These are phyloP conservation scores for Suhomyces coccinellae DNA, from an alignment of 1,139 yeast species.

Conservation along the genomic window DNA sequence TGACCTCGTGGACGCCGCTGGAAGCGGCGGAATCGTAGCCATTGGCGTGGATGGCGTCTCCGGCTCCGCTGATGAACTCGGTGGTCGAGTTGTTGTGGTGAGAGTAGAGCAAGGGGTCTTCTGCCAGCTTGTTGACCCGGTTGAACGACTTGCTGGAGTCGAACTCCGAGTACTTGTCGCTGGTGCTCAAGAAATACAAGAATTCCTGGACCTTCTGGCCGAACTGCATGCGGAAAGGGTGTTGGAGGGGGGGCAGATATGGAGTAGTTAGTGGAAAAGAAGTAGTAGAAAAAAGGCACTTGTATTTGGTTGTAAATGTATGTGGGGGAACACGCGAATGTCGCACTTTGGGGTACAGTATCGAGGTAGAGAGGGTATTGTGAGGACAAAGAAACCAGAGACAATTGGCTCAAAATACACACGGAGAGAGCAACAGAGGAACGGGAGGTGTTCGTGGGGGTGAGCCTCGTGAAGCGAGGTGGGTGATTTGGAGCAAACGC, in stretches of 20 bases:
- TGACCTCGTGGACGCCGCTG: constrained; percentile 61
- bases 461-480: not conserved
- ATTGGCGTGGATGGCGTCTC: not conserved
- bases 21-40: constrained; percentile 5
- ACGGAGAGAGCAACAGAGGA: not conserved
- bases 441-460: not conserved
- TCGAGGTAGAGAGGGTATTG: not conserved
- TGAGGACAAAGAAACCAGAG: not conserved
- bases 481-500: too few relatives aligned
- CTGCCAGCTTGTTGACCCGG: constrained; percentile 45
- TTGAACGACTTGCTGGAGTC: constrained; percentile 53
- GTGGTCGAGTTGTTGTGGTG: constrained; percentile 32
- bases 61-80: constrained; percentile 15
- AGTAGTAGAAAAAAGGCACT: not conserved
- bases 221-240: constrained; percentile 26
- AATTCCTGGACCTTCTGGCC: constrained; percentile 48
- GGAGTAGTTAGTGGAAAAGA: not conserved
- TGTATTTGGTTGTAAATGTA: not conserved
- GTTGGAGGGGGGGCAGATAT: not conserved
- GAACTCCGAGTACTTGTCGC: constrained; percentile 69
- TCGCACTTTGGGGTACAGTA: not conserved
- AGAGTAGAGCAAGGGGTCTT: constrained; percentile 33
- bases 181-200: constrained; percentile 63
- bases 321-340: constrained; percentile 1
- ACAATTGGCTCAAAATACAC: not conserved